A percentile compares a stretch with the other conserved stretches of the same genome.
phyloP scores from a whole-genome alignment of 1,284 basidiomycete genomes.

The Chondrostereum purpureum region DNA sequence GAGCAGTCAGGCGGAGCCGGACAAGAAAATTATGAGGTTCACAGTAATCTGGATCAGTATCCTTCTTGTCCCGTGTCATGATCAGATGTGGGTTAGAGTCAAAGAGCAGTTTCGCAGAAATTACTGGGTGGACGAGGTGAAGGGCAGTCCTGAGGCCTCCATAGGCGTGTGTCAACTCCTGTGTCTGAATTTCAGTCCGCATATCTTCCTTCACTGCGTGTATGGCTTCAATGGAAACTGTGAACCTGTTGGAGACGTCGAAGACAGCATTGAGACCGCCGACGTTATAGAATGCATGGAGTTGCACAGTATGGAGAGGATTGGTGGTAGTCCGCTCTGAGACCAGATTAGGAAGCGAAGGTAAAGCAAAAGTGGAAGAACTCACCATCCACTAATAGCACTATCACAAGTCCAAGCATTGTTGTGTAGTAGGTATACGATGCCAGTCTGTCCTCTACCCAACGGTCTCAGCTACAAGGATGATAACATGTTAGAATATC shows the following conservation, averaged over 20 bases:
- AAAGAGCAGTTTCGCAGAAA: slow-evolving; percentile 74
- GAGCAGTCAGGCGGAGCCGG: slow-evolving; percentile 63
- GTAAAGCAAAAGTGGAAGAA: slow-evolving; percentile 4
- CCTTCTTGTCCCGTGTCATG: slow-evolving; percentile 70
- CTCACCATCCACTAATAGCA: slow-evolving; percentile 82
- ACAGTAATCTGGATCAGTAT: slow-evolving; percentile 72
- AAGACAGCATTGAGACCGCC: slow-evolving; percentile 74
- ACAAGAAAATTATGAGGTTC: slow-evolving; percentile 85
- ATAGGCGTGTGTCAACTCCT: slow-evolving; percentile 69
- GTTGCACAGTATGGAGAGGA: slow-evolving; percentile 77
- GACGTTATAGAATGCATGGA: slow-evolving; percentile 67
- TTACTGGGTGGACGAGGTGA: slow-evolving; percentile 71
- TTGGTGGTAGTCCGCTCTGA: slow-evolving; percentile 70
- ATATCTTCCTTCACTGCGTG: slow-evolving; percentile 41
- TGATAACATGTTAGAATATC: background rate
- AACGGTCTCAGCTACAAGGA: slow-evolving; percentile 7
- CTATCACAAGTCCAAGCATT: slow-evolving; percentile 66
- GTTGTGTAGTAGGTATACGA: slow-evolving; percentile 69
- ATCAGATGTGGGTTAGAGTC: slow-evolving; percentile 78
- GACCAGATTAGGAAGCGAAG: slow-evolving; percentile 9
- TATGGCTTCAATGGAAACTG: slow-evolving; percentile 49
- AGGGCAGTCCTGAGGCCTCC: slow-evolving; percentile 80
- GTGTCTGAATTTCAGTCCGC: slow-evolving; percentile 50
- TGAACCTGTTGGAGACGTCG: slow-evolving; percentile 52
- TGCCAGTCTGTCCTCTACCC: slow-evolving; percentile 45